These are phyloP conservation scores for Osmozyma mogii DNA, from an alignment of 805 yeast genomes.

Conservation along the genomic window DNA sequence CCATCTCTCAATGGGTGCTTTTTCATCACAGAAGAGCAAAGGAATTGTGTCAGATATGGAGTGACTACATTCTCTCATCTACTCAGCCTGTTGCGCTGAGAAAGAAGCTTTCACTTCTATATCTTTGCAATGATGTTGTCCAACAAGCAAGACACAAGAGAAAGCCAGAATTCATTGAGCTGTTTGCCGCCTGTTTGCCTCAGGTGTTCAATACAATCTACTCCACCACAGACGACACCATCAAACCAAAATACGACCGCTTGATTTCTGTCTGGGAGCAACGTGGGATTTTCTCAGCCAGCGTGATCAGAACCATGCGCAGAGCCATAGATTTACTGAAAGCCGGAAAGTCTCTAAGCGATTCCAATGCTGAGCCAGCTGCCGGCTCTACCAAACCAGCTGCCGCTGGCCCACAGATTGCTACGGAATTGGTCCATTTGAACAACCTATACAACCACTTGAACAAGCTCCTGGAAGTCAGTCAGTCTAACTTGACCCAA, in stretches of 20 bases:
- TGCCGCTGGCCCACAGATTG: slow-evolving; percentile 7
- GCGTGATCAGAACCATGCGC: slow-evolving; percentile 22
- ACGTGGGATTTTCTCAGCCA: slow-evolving; percentile 34
- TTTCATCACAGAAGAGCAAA: slow-evolving; percentile 57
- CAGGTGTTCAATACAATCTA: slow-evolving; percentile 27
- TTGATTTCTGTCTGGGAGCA: slow-evolving; percentile 53
- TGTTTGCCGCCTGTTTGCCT: slow-evolving; percentile 47
- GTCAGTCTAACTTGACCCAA: slow-evolving; percentile 30
- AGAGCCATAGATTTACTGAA: slow-evolving; percentile 16
- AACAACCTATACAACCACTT: slow-evolving; percentile 24
- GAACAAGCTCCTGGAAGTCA: slow-evolving; percentile 15
- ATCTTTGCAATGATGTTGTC: slow-evolving; percentile 73
- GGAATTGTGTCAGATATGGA: slow-evolving; percentile 49
- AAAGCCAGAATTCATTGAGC: slow-evolving; percentile 48
- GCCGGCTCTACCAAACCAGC: not conserved
- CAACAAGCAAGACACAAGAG: slow-evolving; percentile 66
- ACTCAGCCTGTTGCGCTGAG: slow-evolving; percentile 7
- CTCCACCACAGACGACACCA: slow-evolving; percentile 21
- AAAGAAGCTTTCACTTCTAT: slow-evolving; percentile 50
- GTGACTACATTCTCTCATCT: slow-evolving; percentile 21
- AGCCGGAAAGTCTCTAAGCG: slow-evolving; percentile 6
- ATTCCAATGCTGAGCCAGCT: no score
- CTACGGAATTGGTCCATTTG: slow-evolving; percentile 25
- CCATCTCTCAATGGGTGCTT: slow-evolving; percentile 67
- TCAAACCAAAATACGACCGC: slow-evolving; percentile 42